Evolutionary conservation across 805 yeast genomes (phyloP), one percentile per base, ranked within the genome.

Genomic region (Tetrapisispora taiwanensis): DNA sequence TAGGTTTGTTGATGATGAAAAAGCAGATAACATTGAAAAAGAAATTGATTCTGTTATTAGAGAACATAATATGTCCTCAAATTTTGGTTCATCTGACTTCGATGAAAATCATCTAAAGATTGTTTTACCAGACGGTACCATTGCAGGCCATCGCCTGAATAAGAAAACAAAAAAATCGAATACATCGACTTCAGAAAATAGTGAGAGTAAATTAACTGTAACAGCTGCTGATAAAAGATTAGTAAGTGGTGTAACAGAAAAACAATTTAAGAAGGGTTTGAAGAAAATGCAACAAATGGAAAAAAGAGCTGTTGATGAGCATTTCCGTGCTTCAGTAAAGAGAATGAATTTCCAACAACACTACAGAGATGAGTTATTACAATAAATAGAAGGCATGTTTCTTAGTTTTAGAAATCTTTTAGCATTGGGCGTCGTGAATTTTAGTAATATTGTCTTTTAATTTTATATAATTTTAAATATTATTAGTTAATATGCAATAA

Each of bases 301-400:
- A 59, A 68, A 67, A 68, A 72, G 65, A 63, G 68, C 68, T 57
- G 66, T 65, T 49, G 64, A 65, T 48, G 63, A 61, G 48, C 55
- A 63, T 20, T 50, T 69, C 42, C 60, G 66, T 32, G 68, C 79
- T 49, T 84, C 85, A 27, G 75, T 78, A 45, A 84, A 78, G 62
- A 77, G 77, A 59, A 69, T 79, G 60, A 92, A 90, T 65, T 75
- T 78, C 72, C 95, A 90, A 72, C 76, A 78, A 27, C 95, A 92
- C 60, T 86, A 65, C 70, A 75, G 95, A 59, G 95, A 87, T 59
- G 81, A 78, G 57, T 64, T 84, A 52, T 68, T 86, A 38, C 65
- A 58, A 46, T 53, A 48, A 46, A 12, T 4, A 15, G 3, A 7
- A 4, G 10, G n/a, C n/a, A 31, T 31, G 12, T 22, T 22, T 22